Evolutionary conservation across 163 green algal genomes (phyloP), one percentile per base, ranked within the genome.

Genomic region (Picocystis sp.): DNA sequence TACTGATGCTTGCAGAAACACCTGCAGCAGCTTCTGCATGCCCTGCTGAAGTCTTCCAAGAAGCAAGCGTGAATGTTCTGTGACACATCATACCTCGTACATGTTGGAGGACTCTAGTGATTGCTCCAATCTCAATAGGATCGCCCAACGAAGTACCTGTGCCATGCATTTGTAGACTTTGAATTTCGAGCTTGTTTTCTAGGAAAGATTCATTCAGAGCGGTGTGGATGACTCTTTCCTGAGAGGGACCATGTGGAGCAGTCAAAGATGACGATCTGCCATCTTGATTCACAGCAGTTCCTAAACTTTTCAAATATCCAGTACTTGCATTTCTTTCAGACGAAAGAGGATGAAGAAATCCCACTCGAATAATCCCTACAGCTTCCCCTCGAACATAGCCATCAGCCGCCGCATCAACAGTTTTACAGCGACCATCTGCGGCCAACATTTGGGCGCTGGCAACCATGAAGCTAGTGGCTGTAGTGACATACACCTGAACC

Each of bases 201-300:
- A 21, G 25, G 9, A 33, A 19, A 9, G 47, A 24, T 19, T 19
- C 33, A 15, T 54, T 8, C 11, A 53, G 23, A 10, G 51, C 58
- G 10, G 10, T 60, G 1, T 41, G n/a, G 2, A 65, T 53, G 22
- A 65, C 23, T 5, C 41, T 45, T 2, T 53, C 52, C 45, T 82
- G 74, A 12, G 66, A 61, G 5, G 67, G 61, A 6, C 71, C 67
- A 57, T 73, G 72, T 17, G 65, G 60, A 23, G 74, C 69, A 6
- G 74, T 81, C 11, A 82, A 58, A 17, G 57, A 57, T n/a, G 66
- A 74, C 17, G 53, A 70, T 2, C 72, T 57, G 2, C 73, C 73
- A 51, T 79, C 73, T 19, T 81, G 73, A 24, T 78, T 78, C 11
- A 74, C 49, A 12, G 66, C 61, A 23, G 61, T 56, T 13, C 57